Conservation (phyloP, 305 asterid species). For the Fraxinus ornus region DNA sequence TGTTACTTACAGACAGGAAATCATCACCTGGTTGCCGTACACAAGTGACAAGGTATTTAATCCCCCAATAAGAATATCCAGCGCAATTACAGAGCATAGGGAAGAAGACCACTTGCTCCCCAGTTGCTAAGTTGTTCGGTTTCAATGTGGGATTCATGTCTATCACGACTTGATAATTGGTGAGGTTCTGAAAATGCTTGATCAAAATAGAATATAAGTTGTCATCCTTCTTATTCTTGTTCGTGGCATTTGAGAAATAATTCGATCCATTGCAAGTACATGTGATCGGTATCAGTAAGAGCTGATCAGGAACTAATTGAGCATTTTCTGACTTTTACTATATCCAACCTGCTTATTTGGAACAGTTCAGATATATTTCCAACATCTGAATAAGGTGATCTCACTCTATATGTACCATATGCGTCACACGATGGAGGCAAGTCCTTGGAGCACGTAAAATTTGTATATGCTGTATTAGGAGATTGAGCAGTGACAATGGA, state of each 20-base stretch:
- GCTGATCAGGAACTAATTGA: constrained; percentile 44
- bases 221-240: constrained; percentile 50
- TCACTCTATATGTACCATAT: constrained; percentile 57
- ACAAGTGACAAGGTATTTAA: constrained; percentile 53
- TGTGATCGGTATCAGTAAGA: constrained; percentile 53
- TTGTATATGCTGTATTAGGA: constrained; percentile 37
- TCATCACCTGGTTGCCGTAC: constrained; percentile 75
- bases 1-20: constrained; percentile 37
- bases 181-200: constrained; percentile 57
- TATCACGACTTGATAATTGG: constrained; percentile 35
- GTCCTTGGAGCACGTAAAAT: constrained; percentile 49
- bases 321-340: constrained; percentile 51
- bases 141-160: constrained; percentile 51
- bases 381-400: constrained; percentile 44
- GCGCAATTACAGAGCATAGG: constrained; percentile 74
- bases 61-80: constrained; percentile 30
- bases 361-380: constrained; percentile 57
- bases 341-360: constrained; percentile 45
- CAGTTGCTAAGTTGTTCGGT: constrained; percentile 56
- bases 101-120: constrained; percentile 43
- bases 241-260: constrained; percentile 50
- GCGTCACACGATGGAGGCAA: constrained; percentile 50
- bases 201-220: constrained; percentile 54
- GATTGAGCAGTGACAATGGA: constrained; percentile 33
- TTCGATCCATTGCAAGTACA: constrained; percentile 55